Evolutionary conservation across 768 basidiomycete species (phyloP).

Genomic region (Stropharia rugosoannulata): DNA sequence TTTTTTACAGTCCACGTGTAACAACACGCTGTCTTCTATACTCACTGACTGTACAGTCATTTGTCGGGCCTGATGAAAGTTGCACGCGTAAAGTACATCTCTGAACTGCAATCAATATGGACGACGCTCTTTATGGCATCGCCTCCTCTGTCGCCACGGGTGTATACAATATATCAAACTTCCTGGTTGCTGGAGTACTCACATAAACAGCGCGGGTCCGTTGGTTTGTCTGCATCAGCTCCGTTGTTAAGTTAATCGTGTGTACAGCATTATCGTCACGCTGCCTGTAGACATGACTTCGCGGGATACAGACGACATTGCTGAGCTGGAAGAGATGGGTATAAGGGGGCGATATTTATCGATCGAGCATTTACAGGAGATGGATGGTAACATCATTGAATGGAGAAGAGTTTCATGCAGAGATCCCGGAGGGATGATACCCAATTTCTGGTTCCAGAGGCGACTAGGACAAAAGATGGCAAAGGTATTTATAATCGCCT

Average conservation of each 20-base stretch:
- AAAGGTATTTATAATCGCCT: conserved; percentile 32
- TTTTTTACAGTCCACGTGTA: no score
- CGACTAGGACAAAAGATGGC: conserved; percentile 49
- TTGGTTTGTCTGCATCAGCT: background rate
- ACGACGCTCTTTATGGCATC: conserved; percentile 54
- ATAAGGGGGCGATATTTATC: conserved; percentile 54
- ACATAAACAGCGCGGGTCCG: conserved; percentile 46
- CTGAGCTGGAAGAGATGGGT: conserved; percentile 52
- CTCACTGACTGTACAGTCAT: conserved; percentile 38
- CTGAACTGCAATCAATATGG: conserved; percentile 56
- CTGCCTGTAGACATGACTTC: conserved; percentile 56
- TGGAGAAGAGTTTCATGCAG: conserved; percentile 64
- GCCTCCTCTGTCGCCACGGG: conserved; percentile 57
- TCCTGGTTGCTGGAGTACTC: conserved; percentile 39
- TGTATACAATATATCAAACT: conserved; percentile 60
- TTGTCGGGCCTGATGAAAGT: conserved; percentile 53
- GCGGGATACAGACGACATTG: conserved; percentile 39
- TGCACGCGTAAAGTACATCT: conserved; percentile 49
- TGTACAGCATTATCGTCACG: conserved; percentile 38
- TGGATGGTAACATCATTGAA: conserved; percentile 49
- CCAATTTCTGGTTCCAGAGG: conserved; percentile 45
- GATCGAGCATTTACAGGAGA: conserved; percentile 54
- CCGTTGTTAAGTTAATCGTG: background rate
- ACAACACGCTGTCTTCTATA: background rate
- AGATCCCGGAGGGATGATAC: conserved; percentile 54